Conservation (phyloP, 1,284 basidiomycete genomes). For the Cryptococcus jaspeensis region DNA sequence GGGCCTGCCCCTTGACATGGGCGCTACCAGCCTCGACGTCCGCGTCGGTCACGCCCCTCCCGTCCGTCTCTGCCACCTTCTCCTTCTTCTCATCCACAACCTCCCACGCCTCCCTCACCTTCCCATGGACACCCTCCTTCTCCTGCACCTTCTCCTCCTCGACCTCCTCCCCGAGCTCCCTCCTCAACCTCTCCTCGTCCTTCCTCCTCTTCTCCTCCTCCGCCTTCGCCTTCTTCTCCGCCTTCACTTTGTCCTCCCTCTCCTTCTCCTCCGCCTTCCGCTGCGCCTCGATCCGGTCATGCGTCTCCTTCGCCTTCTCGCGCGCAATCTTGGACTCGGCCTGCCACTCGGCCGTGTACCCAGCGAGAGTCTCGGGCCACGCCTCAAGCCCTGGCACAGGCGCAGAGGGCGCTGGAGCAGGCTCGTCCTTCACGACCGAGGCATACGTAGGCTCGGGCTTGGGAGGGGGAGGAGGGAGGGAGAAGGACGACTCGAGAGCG, state of each 20-base stretch:
- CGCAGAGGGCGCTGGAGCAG: constrained; percentile 15
- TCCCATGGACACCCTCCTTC: constrained; percentile 33
- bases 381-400: constrained; percentile 31
- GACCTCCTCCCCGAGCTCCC: constrained; percentile 23
- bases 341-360: constrained; percentile 69
- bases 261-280: constrained; percentile 23
- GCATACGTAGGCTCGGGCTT: constrained; percentile 5
- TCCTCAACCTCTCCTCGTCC: constrained; percentile 21
- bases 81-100: constrained; percentile 45
- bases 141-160: constrained; percentile 19
- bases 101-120: constrained; percentile 60
- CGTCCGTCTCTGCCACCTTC: constrained; percentile 48
- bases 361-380: constrained; percentile 67
- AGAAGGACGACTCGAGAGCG: constrained; percentile 47
- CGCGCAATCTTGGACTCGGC: constrained; percentile 70
- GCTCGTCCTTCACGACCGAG: constrained; percentile 9
- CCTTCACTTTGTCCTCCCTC: constrained; percentile 22
- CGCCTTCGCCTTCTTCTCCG: constrained; percentile 26
- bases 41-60: constrained; percentile 54
- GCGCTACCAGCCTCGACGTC: constrained; percentile 45
- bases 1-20: too few species aligned
- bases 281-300: constrained; percentile 65
- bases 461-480: constrained; percentile 39
- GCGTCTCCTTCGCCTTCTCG: constrained; percentile 68
- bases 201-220: constrained; percentile 27